Conservation (phyloP, 1,139 yeast genomes). For the Taphrina wiesneri region DNA sequence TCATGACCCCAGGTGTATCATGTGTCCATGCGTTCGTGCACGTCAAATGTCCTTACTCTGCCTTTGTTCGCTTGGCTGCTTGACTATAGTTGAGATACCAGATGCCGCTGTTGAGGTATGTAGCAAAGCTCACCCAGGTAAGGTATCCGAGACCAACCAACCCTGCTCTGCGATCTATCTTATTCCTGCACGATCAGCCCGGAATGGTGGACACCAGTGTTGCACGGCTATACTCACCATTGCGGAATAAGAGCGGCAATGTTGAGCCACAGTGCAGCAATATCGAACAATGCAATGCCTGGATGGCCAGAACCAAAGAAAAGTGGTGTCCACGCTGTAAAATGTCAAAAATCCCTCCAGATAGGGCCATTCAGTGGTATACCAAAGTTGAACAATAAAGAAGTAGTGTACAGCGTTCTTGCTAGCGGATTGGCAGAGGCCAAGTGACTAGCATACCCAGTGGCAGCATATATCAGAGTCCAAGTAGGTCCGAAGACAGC, state of each 20-base stretch:
- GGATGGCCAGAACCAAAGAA: constrained; percentile 29
- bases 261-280: constrained; percentile 25
- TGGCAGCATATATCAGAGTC: constrained; percentile 34
- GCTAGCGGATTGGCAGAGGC: constrained; percentile 18
- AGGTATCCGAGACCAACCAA: constrained; percentile 31
- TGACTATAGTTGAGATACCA: constrained; percentile 23
- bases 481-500: constrained; percentile 36
- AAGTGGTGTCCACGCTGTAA: constrained; percentile 35
- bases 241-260: constrained; percentile 22
- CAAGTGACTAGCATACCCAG: constrained; percentile 35
- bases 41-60: background rate
- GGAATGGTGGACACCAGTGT: background rate
- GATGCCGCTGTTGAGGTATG: constrained; percentile 34
- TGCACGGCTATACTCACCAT: constrained; percentile 2
- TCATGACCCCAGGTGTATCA: background rate
- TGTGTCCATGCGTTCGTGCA: background rate
- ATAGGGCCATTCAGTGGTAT: too few relatives aligned
- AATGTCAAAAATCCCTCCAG: too few relatives aligned
- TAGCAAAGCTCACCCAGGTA: constrained; percentile 36
- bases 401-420: constrained; percentile 13
- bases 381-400: constrained; percentile 27
- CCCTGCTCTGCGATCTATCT: constrained; percentile 32
- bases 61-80: background rate
- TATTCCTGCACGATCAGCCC: background rate
- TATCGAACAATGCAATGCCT: constrained; percentile 29